phyloP scores from a whole-genome alignment of 495 filamentous ascomycete genomes.

The Sabuloglossum arenarium region DNA sequence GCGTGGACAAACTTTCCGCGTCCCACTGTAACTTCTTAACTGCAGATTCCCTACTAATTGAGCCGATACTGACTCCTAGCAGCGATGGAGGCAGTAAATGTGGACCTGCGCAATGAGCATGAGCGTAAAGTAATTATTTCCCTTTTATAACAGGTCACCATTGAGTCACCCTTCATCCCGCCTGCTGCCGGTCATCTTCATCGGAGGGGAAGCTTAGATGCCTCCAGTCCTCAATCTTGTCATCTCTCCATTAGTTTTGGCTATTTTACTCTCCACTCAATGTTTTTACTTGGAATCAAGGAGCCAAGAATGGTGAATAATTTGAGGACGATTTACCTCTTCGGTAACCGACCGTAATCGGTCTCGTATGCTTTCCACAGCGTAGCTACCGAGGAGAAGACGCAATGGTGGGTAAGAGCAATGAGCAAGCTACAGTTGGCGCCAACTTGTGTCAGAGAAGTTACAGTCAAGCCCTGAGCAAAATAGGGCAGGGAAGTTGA shows the following conservation, averaged over 20 bases:
- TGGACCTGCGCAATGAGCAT: too few relatives aligned
- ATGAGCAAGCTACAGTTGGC: slow-evolving; percentile 40
- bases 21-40: too few relatives aligned
- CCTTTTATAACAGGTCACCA: too few relatives aligned
- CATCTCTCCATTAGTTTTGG: neutral
- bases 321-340: slow-evolving; percentile 25
- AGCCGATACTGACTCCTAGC: too few relatives aligned
- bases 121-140: too few relatives aligned
- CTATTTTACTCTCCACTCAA: neutral
- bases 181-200: neutral
- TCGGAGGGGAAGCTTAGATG: slow-evolving; percentile 1
- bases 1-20: too few relatives aligned
- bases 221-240: slow-evolving; percentile 4
- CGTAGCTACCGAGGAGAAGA: slow-evolving; percentile 73
- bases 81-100: too few relatives aligned
- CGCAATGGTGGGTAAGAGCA: slow-evolving; percentile 77
- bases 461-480: neutral
- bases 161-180: neutral
- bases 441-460: neutral
- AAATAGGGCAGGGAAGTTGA: neutral
- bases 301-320: too few relatives aligned
- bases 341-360: slow-evolving; percentile 75
- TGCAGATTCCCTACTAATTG: too few relatives aligned
- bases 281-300: too few relatives aligned
- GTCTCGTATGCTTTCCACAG: slow-evolving; percentile 87